A percentile compares a stretch with the other conserved stretches of the same genome.
Conservation (phyloP, 2,329 filamentous ascomycete genomes). For the Hysterium pulicare region DNA sequence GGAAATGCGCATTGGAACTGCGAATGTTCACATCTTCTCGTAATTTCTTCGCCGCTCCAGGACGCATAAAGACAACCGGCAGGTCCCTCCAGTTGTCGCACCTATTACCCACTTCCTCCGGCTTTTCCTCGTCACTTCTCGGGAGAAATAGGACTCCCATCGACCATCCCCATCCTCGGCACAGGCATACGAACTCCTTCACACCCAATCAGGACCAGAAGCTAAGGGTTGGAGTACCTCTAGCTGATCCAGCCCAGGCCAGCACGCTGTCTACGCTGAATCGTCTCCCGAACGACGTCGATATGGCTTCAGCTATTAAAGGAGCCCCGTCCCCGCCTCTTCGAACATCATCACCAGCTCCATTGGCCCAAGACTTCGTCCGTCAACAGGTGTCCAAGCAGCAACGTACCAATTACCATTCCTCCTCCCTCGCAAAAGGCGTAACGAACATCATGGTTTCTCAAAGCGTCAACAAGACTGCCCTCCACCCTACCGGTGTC, state of each 20-base stretch:
- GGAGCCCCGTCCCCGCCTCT: conserved; percentile 32
- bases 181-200: neutral
- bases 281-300: conserved; percentile 18
- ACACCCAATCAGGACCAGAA: neutral
- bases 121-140: conserved; percentile 9
- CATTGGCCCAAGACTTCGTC: conserved; percentile 54
- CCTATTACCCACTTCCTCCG: conserved; percentile 5
- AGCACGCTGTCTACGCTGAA: conserved; percentile 8
- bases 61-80: neutral
- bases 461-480: conserved; percentile 79
- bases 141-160: conserved; percentile 4
- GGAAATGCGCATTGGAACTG: too few species aligned
- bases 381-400: conserved; percentile 58
- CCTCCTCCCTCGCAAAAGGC: conserved; percentile 46
- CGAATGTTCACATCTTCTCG: neutral
- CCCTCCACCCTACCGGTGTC: conserved; percentile 85
- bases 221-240: conserved; percentile 1
- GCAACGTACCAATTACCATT: conserved; percentile 58
- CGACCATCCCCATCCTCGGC: conserved; percentile 5
- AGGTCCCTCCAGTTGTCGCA: neutral
- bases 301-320: conserved; percentile 38
- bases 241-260: conserved; percentile 2
- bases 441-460: conserved; percentile 38
- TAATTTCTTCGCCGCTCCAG: too few species aligned
- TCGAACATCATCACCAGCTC: conserved; percentile 41